Percentiles rank a stretch among this genome's conserved stretches.
Evolutionary conservation across 352 stramenopile genomes (phyloP).

Genomic region (Albugo laibachii): DNA sequence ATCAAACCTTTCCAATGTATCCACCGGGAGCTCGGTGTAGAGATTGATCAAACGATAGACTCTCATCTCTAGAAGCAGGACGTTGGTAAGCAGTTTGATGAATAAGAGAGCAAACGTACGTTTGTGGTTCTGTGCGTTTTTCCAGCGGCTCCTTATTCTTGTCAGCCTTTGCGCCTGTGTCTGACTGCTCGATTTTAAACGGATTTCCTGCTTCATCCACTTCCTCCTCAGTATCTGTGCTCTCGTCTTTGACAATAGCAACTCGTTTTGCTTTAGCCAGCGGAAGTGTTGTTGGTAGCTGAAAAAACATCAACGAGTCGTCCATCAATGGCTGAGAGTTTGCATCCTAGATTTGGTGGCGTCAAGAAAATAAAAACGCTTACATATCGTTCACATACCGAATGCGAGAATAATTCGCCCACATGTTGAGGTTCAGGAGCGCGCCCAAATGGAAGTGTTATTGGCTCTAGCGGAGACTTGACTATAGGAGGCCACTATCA

Average conservation of each 20-base stretch:
- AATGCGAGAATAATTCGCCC: conserved; percentile 47
- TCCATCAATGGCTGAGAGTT: conserved; percentile 34
- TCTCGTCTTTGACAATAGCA: conserved; percentile 4
- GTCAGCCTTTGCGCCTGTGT: conserved; percentile 4
- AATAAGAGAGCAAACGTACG: too few relatives aligned
- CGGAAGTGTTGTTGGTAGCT: conserved; percentile 65
- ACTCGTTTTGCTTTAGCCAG: conserved; percentile 26
- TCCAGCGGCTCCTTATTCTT: conserved; percentile 12
- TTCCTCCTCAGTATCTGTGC: conserved; percentile 10
- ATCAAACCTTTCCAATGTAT: conserved; percentile 58
- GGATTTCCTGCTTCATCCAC: conserved; percentile 14
- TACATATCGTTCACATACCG: conserved; percentile 2
- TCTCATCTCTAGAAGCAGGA: conserved; percentile 16
- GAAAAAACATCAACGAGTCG: conserved; percentile 64
- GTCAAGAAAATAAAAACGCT: neutral
- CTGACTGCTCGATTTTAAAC: conserved; percentile 8
- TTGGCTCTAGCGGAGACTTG: conserved; percentile 64
- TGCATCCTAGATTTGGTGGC: too few relatives aligned
- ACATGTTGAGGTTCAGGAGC: conserved; percentile 34
- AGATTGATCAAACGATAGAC: conserved; percentile 40
- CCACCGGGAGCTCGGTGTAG: conserved; percentile 44
- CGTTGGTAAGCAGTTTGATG: neutral
- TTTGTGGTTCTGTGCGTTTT: too few relatives aligned
- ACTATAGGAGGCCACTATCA: conserved; percentile 55
- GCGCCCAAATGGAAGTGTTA: conserved; percentile 50